Percentiles rank a stretch among this genome's conserved stretches.
Evolutionary conservation across 139 green algal species (phyloP).

Genomic region (Deuterostichococcus epilithicus): DNA sequence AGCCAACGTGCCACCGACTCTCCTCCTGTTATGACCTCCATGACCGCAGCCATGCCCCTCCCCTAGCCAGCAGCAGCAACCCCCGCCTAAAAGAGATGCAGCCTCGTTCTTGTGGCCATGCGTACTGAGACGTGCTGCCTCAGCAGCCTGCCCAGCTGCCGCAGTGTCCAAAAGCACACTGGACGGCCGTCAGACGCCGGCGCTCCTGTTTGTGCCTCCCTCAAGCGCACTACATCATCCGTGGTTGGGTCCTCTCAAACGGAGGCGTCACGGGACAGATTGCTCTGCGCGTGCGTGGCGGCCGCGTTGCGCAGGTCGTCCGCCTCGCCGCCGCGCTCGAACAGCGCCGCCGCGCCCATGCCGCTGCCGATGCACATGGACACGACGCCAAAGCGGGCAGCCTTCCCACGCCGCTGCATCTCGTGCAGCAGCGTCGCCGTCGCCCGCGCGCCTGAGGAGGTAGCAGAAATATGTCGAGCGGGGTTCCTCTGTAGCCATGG

Average conservation of each 20-base stretch:
- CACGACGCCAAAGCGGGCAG: constrained; percentile 89
- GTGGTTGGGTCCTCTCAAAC: no score
- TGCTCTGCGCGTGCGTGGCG: background rate
- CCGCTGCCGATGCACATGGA: constrained; percentile 98
- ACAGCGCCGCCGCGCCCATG: constrained; percentile 91
- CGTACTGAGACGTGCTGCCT: no score
- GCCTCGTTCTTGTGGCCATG: no score
- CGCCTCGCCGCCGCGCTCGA: constrained; percentile 58
- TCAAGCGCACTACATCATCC: constrained; percentile 5
- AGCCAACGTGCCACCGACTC: no score
- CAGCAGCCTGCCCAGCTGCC: no score
- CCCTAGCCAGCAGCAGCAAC: no score
- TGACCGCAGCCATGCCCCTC: no score
- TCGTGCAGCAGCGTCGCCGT: constrained; percentile 95
- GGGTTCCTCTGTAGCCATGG: no score
- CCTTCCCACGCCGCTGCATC: constrained; percentile 80
- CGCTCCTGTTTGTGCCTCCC: background rate
- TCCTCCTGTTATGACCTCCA: no score
- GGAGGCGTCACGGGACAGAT: constrained; percentile 13
- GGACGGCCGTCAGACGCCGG: no score
- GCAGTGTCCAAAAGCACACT: no score
- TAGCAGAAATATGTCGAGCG: background rate
- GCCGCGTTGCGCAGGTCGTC: constrained; percentile 15
- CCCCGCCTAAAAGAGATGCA: no score
- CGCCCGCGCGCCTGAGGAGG: constrained; percentile 45